Percentiles rank a stretch among this genome's conserved stretches.
Evolutionary conservation across 2,329 filamentous ascomycete species (phyloP).

Genomic region (Neocucurbitaria cava): DNA sequence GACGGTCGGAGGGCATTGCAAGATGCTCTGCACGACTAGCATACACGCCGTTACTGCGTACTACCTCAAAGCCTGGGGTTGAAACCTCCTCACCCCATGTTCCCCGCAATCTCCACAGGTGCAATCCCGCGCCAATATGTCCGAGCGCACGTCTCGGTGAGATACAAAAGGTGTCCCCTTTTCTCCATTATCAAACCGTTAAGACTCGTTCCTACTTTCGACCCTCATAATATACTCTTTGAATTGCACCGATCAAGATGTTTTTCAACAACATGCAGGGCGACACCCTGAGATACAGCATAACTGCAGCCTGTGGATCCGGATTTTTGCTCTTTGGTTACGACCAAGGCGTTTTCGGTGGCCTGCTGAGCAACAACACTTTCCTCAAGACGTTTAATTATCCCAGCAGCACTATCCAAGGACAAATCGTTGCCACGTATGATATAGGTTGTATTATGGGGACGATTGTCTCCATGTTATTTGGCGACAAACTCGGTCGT

Average conservation of each 20-base stretch:
- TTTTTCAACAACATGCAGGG: not conserved
- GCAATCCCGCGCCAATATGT: no score
- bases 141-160: no score
- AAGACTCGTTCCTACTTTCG: no score
- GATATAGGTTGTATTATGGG: slow-evolving; percentile 53
- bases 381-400: slow-evolving; percentile 26
- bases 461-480: slow-evolving; percentile 46
- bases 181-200: no score
- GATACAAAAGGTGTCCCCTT: no score
- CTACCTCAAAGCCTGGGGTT: no score
- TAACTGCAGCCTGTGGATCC: not conserved
- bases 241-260: not conserved
- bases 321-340: not conserved
- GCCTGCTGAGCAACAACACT: slow-evolving; percentile 29
- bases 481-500: slow-evolving; percentile 65
- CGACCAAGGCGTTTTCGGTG: slow-evolving; percentile 28
- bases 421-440: slow-evolving; percentile 47
- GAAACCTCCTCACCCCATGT: no score
- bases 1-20: no score
- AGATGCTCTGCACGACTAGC: no score
- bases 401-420: slow-evolving; percentile 34
- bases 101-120: no score
- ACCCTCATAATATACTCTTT: no score
- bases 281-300: not conserved
- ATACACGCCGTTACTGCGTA: no score